phyloP scores from a whole-genome alignment of 2,329 filamentous ascomycete species.

The Penicillium sclerotiorum region DNA sequence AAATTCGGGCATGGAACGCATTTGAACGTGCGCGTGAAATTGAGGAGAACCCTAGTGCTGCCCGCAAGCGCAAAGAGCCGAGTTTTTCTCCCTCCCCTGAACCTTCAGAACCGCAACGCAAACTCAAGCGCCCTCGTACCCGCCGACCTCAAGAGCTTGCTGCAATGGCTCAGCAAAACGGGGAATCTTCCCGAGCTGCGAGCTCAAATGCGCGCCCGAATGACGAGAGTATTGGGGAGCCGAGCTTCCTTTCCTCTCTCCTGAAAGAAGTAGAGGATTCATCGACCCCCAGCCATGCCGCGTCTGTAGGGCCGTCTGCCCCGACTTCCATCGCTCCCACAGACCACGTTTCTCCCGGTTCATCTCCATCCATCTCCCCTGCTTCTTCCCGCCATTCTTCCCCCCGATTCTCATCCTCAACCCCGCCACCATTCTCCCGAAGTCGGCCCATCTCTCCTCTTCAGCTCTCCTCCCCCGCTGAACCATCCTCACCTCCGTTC shows the following conservation, averaged over 20 bases:
- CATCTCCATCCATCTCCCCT: conserved; percentile 47
- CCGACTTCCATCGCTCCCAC: conserved; percentile 39
- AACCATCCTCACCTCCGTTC: conserved; percentile 49
- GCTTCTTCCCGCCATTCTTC: conserved; percentile 45
- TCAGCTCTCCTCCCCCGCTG: conserved; percentile 35
- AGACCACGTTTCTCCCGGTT: conserved; percentile 43
- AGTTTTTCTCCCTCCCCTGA: conserved; percentile 78
- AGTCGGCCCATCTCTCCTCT: conserved; percentile 39
- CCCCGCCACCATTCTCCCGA: conserved; percentile 39
- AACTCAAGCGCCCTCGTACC: conserved; percentile 84
- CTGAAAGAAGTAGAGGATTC: conserved; percentile 80
- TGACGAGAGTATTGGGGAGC: conserved; percentile 53
- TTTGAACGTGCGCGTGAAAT: conserved; percentile 81
- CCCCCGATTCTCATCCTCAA: conserved; percentile 41
- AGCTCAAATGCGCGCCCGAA: conserved; percentile 34
- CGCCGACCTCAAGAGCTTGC: conserved; percentile 63
- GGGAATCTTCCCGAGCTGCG: conserved; percentile 42
- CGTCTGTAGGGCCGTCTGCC: conserved; percentile 35
- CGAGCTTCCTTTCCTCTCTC: conserved; percentile 83
- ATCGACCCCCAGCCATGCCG: conserved; percentile 32
- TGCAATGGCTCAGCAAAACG: conserved; percentile 47
- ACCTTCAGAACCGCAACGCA: conserved; percentile 72
- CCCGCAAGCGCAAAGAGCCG: conserved; percentile 55
- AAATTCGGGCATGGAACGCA: conserved; percentile 84
- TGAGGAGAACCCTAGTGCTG: conserved; percentile 53